phyloP scores from a whole-genome alignment of 331 rosid species.

The Telfairia occidentalis region DNA sequence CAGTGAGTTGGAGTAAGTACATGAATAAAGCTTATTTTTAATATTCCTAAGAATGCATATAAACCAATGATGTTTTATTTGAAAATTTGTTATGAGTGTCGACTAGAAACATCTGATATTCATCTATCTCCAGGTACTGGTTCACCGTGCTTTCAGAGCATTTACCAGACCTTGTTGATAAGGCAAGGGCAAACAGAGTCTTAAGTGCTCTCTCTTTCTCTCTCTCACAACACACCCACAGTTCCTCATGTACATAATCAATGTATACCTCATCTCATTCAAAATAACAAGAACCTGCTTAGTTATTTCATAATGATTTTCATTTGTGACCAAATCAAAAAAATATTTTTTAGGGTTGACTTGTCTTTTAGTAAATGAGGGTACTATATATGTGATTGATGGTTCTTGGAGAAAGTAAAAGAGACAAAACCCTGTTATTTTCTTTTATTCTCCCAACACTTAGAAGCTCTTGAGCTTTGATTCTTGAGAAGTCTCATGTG shows the following conservation, averaged over 20 bases:
- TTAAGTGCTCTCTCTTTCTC: neutral
- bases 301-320: neutral
- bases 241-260: neutral
- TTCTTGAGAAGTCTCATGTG: neutral
- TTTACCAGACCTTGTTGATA: conserved; percentile 77
- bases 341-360: neutral
- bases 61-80: neutral
- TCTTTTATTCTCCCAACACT: neutral
- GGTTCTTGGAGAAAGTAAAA: neutral
- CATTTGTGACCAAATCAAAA: neutral
- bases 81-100: neutral
- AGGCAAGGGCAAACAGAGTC: conserved; percentile 33
- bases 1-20: conserved; percentile 71
- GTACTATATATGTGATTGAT: neutral
- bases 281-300: neutral
- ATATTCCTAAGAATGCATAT: neutral
- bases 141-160: conserved; percentile 64
- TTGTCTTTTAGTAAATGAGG: neutral
- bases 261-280: neutral
- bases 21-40: neutral
- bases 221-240: neutral
- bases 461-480: neutral
- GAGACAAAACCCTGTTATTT: neutral
- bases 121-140: conserved; percentile 61
- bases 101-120: conserved; percentile 13